Evolutionary conservation across 2,329 filamentous ascomycete genomes (phyloP).

Genomic region (Aotearoamyces nothofagi): DNA sequence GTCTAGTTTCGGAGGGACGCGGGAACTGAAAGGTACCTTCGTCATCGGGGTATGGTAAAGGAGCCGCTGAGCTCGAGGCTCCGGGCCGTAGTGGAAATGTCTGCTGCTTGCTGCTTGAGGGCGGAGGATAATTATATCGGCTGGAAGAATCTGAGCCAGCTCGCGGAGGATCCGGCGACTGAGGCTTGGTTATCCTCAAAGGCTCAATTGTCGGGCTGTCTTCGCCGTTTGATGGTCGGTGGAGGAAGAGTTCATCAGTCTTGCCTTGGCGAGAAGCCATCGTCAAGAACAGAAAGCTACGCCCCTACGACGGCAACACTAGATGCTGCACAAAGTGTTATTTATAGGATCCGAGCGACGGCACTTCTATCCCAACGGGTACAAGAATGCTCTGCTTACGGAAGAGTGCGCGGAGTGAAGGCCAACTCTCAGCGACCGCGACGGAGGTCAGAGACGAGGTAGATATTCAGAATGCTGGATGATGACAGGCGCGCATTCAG

Average conservation of each 20-base stretch:
- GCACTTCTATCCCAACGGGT: too few relatives aligned
- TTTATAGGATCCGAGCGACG: slow-evolving; percentile 12
- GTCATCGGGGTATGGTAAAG: slow-evolving; percentile 61
- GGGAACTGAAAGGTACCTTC: slow-evolving; percentile 29
- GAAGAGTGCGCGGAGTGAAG: too few relatives aligned
- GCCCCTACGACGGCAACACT: slow-evolving; percentile 11
- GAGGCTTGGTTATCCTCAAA: slow-evolving; percentile 70
- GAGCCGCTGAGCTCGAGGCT: slow-evolving; percentile 53
- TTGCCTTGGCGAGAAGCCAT: slow-evolving; percentile 37
- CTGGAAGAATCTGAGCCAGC: slow-evolving; percentile 17
- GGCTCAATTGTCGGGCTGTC: slow-evolving; percentile 74
- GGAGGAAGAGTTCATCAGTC: slow-evolving; percentile 73
- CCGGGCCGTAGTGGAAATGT: slow-evolving; percentile 51
- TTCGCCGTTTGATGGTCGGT: slow-evolving; percentile 25
- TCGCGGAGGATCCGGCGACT: slow-evolving; percentile 40
- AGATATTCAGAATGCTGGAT: slow-evolving; percentile 7
- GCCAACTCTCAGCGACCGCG: slow-evolving; percentile 12
- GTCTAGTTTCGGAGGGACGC: slow-evolving; percentile 19
- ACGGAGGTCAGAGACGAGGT: slow-evolving; percentile 6
- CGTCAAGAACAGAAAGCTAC: slow-evolving; percentile 10
- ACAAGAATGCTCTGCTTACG: too few relatives aligned
- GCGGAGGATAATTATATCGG: slow-evolving; percentile 33
- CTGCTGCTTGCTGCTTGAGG: slow-evolving; percentile 34
- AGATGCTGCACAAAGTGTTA: slow-evolving; percentile 15
- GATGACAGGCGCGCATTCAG: slow-evolving; percentile 6